phyloP scores from a whole-genome alignment of 2,329 filamentous ascomycete genomes.

The Verticillium klebahnii region DNA sequence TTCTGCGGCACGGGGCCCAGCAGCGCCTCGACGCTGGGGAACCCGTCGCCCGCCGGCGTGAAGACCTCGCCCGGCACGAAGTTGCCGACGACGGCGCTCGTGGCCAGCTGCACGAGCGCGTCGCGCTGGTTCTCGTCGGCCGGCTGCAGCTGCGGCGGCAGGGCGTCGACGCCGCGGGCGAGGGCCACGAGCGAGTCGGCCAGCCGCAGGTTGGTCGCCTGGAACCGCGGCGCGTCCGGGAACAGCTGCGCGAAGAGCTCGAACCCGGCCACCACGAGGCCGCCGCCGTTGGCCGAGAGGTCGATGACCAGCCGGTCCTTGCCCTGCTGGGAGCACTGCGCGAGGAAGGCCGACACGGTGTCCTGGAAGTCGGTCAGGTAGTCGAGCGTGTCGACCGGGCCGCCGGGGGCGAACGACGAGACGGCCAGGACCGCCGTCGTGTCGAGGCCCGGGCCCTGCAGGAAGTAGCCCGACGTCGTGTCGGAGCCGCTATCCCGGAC shows the following conservation, averaged over 20 bases:
- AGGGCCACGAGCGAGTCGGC: slow-evolving; percentile 40
- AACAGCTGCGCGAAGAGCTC: slow-evolving; percentile 58
- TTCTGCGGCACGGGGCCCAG: slow-evolving; percentile 28
- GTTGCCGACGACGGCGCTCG: slow-evolving; percentile 37
- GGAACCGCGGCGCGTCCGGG: slow-evolving; percentile 43
- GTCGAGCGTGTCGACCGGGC: slow-evolving; percentile 10
- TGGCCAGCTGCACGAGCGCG: slow-evolving; percentile 39
- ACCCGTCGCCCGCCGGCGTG: slow-evolving; percentile 31
- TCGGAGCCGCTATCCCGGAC: slow-evolving; percentile 21
- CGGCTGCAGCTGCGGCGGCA: slow-evolving; percentile 23
- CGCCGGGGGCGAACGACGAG: slow-evolving; percentile 18
- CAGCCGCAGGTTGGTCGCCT: slow-evolving; percentile 45
- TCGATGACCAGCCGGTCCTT: slow-evolving; percentile 60
- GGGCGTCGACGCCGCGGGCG: slow-evolving; percentile 28
- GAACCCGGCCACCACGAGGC: slow-evolving; percentile 54
- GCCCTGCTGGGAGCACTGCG: slow-evolving; percentile 32
- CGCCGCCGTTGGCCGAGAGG: slow-evolving; percentile 53
- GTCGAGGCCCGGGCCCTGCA: slow-evolving; percentile 26
- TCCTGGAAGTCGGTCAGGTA: slow-evolving; percentile 24
- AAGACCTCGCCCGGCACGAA: slow-evolving; percentile 43
- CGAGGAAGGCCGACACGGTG: slow-evolving; percentile 21
- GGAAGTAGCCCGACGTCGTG: slow-evolving; percentile 26
- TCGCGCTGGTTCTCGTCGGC: slow-evolving; percentile 17
- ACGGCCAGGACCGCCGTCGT: slow-evolving; percentile 27
- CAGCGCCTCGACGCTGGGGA: slow-evolving; percentile 23